phyloP scores from a whole-genome alignment of 371 early-diverging fungal genomes.

The Apophysomyces sp. region DNA sequence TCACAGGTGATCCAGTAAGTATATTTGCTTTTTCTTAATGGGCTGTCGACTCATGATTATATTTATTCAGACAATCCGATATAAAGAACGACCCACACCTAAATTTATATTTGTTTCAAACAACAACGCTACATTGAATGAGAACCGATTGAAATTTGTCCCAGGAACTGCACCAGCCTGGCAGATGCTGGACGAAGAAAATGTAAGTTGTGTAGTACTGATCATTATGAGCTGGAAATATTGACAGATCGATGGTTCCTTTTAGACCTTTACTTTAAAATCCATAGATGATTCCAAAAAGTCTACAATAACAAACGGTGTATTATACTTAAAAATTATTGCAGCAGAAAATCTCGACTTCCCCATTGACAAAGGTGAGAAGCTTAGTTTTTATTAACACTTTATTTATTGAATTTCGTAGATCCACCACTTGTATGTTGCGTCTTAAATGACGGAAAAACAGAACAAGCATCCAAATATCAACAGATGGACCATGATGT shows the following conservation, averaged over 20 bases:
- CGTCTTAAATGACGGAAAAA: constrained; percentile 8
- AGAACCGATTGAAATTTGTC: not conserved
- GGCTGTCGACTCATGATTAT: not conserved
- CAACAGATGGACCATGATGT: constrained; percentile 13
- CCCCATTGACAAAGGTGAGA: constrained; percentile 29
- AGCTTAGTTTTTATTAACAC: not conserved
- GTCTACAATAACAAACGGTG: not conserved
- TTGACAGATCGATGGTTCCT: not conserved
- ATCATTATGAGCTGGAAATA: too few species aligned
- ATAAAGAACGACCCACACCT: not conserved
- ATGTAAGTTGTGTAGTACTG: not conserved
- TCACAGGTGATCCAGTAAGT: not conserved
- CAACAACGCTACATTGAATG: not conserved
- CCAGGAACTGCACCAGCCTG: not conserved
- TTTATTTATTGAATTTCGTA: not conserved
- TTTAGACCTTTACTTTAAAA: not conserved
- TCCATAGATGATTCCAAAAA: not conserved
- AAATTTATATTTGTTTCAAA: not conserved
- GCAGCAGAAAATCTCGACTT: constrained; percentile 35
- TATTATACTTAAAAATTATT: constrained; percentile 14
- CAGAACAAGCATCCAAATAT: constrained; percentile 7
- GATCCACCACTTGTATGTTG: constrained; percentile 16
- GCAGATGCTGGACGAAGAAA: not conserved
- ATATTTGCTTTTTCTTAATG: not conserved
- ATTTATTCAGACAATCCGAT: not conserved